Conservation (phyloP, 2,329 filamentous ascomycete genomes). For the Colletotrichum liaoningense region DNA sequence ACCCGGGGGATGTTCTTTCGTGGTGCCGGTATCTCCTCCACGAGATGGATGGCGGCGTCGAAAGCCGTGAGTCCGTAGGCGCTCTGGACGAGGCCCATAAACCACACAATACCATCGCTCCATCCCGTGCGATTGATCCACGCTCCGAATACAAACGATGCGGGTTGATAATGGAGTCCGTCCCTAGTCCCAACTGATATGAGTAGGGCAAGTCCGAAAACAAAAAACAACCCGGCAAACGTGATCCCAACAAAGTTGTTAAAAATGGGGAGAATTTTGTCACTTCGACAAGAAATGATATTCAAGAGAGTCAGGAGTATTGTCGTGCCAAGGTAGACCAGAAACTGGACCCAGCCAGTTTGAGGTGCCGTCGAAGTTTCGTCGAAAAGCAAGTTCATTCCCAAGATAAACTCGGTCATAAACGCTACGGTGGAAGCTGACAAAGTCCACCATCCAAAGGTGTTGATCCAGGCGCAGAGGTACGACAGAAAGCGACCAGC, state of each 20-base stretch:
- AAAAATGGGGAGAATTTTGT: neutral
- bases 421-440: conserved; percentile 67
- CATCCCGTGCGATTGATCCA: neutral
- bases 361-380: conserved; percentile 55
- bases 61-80: conserved; percentile 69
- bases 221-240: neutral
- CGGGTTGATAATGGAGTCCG: neutral
- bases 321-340: neutral
- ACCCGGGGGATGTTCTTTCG: conserved; percentile 51
- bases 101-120: conserved; percentile 54
- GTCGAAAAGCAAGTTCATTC: conserved; percentile 66
- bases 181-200: neutral
- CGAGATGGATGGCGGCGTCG: conserved; percentile 69
- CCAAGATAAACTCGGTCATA: conserved; percentile 67
- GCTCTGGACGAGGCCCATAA: conserved; percentile 66
- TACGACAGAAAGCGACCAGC: conserved; percentile 63
- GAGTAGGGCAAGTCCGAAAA: neutral
- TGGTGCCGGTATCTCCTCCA: conserved; percentile 66
- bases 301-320: neutral
- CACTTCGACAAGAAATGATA: neutral
- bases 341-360: conserved; percentile 58
- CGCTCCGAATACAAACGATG: neutral
- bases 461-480: conserved; percentile 71
- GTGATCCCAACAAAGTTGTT: neutral
- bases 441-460: conserved; percentile 69